Evolutionary conservation across 2,329 filamentous ascomycete species (phyloP).

Genomic region (Botrytis hyacinthi): DNA sequence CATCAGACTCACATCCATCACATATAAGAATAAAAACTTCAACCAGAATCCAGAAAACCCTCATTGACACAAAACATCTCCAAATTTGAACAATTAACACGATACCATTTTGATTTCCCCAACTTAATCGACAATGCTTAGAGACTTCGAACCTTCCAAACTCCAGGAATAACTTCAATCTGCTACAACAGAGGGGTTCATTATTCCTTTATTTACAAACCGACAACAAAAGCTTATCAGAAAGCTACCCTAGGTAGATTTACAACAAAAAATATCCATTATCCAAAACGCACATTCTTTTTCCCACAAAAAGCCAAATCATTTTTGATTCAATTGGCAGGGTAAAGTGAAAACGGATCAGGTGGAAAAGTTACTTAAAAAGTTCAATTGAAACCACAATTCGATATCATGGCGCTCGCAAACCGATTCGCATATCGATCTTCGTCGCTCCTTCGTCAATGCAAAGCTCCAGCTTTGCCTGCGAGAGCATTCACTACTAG

Average conservation of each 20-base stretch:
- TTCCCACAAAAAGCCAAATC: conserved; percentile 4
- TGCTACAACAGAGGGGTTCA: conserved; percentile 19
- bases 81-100: not conserved
- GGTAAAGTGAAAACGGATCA: conserved; percentile 22
- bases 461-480: conserved; percentile 30
- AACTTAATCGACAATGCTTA: conserved; percentile 32
- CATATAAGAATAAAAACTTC: conserved; percentile 2
- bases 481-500: conserved; percentile 36
- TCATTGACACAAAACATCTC: not conserved
- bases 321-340: conserved; percentile 19
- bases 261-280: conserved; percentile 7
- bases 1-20: not conserved
- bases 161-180: conserved; percentile 30
- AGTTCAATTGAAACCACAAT: conserved; percentile 30
- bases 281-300: conserved; percentile 18
- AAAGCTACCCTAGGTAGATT: conserved; percentile 13
- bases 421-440: conserved; percentile 36
- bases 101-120: conserved; percentile 18
- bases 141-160: conserved; percentile 36
- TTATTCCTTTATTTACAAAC: conserved; percentile 21
- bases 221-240: conserved; percentile 16
- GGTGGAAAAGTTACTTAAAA: conserved; percentile 20
- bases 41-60: not conserved
- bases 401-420: conserved; percentile 38
- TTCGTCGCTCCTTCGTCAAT: conserved; percentile 37